phyloP scores from a whole-genome alignment of 1,139 yeast species.

The Blastobotrys arbuscula region DNA sequence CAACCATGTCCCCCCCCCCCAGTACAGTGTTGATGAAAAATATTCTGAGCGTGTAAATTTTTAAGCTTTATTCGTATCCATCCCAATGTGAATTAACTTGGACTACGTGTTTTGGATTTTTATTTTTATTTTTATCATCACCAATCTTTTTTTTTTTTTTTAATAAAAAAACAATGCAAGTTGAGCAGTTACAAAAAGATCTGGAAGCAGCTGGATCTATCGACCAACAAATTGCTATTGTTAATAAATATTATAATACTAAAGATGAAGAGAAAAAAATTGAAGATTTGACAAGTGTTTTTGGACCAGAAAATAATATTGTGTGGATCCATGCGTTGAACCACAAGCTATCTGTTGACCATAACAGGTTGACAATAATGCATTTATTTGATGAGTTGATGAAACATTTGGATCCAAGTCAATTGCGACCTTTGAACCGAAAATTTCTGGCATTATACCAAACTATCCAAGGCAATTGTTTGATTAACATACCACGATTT shows the following conservation, averaged over 20 bases:
- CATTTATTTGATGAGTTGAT: neutral
- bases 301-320: constrained; percentile 4
- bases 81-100: no score
- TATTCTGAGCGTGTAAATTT: no score
- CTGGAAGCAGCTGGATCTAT: neutral
- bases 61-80: no score
- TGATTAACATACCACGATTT: no score
- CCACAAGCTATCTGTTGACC: neutral
- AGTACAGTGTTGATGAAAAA: no score
- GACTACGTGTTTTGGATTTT: no score
- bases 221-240: neutral
- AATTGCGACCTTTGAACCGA: neutral
- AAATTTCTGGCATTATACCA: neutral
- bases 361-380: neutral
- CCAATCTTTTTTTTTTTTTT: no score
- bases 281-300: neutral
- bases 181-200: neutral
- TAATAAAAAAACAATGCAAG: neutral
- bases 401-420: neutral
- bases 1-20: no score
- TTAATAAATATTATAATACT: neutral
- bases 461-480: neutral
- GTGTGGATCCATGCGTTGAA: constrained; percentile 3
- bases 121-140: no score
- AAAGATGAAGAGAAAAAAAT: neutral